A percentile compares a stretch with the other conserved stretches of the same genome.
phyloP scores from a whole-genome alignment of 2,329 filamentous ascomycete genomes.

The Colletotrichum endophyticum region DNA sequence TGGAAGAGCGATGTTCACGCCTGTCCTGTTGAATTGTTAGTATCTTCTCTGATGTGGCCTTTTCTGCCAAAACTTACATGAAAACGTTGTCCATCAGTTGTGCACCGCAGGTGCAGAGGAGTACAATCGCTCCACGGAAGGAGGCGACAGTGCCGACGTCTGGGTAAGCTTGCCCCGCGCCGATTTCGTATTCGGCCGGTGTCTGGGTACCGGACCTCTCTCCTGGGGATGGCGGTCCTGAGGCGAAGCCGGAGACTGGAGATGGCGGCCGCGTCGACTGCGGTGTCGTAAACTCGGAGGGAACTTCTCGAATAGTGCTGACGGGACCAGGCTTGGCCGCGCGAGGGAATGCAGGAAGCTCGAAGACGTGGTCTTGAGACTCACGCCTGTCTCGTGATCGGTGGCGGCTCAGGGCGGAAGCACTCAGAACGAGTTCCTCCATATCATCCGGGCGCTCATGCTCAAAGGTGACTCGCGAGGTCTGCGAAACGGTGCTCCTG shows the following conservation, averaged over 20 bases:
- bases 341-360: constrained; percentile 1
- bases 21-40: not conserved
- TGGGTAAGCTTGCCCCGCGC: constrained; percentile 5
- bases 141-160: constrained; percentile 9
- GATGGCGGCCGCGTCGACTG: constrained; percentile 12
- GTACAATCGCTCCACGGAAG: not conserved
- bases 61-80: not conserved
- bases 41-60: too few species aligned
- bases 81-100: constrained; percentile 10
- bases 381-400: constrained; percentile 4
- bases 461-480: not conserved
- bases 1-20: constrained; percentile 5
- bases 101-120: constrained; percentile 7
- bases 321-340: constrained; percentile 6
- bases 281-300: constrained; percentile 4
- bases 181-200: not conserved
- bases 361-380: constrained; percentile 7
- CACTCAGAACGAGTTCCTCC: constrained; percentile 1
- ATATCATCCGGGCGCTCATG: not conserved
- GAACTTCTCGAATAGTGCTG: constrained; percentile 9
- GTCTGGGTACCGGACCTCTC: not conserved
- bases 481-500: constrained; percentile 6
- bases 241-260: not conserved
- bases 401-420: not conserved
- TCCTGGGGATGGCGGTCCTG: not conserved